phyloP scores from a whole-genome alignment of 805 yeast species.

The Teunomyces lycoperdinae region DNA sequence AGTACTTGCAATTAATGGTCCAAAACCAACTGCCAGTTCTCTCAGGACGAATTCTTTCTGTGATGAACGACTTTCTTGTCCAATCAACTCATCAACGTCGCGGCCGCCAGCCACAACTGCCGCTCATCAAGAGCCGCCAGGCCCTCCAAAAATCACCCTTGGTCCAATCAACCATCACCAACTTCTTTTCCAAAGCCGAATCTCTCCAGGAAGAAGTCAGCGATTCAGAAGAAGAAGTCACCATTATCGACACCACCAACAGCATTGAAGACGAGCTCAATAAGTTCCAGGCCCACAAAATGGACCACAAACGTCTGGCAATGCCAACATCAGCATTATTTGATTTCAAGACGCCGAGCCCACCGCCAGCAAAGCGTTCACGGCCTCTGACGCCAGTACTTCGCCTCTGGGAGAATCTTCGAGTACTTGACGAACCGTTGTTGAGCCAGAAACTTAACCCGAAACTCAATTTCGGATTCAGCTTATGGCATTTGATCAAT shows the following conservation, averaged over 20 bases:
- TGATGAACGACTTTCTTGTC: slow-evolving; percentile 10
- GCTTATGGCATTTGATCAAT: slow-evolving; percentile 29
- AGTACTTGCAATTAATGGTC: slow-evolving; percentile 8
- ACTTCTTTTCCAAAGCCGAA: slow-evolving; percentile 8
- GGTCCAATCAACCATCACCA: slow-evolving; percentile 8
- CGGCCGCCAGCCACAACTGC: slow-evolving; percentile 1
- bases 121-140: slow-evolving; percentile 6
- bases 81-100: slow-evolving; percentile 4
- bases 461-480: slow-evolving; percentile 14
- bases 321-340: background rate
- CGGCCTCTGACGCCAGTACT: background rate
- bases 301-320: slow-evolving; percentile 5
- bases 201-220: slow-evolving; percentile 17
- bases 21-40: background rate
- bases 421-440: slow-evolving; percentile 32
- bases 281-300: slow-evolving; percentile 14
- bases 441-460: slow-evolving; percentile 24
- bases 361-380: background rate
- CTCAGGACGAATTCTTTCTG: slow-evolving; percentile 4
- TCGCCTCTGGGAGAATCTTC: slow-evolving; percentile 9
- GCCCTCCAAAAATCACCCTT: slow-evolving; percentile 6
- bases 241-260: slow-evolving; percentile 6
- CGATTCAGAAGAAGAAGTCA: slow-evolving; percentile 20
- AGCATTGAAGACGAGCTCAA: slow-evolving; percentile 18
- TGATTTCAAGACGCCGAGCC: background rate